Conservation (phyloP, 2,329 filamentous ascomycete genomes). For the Alternaria solani region DNA sequence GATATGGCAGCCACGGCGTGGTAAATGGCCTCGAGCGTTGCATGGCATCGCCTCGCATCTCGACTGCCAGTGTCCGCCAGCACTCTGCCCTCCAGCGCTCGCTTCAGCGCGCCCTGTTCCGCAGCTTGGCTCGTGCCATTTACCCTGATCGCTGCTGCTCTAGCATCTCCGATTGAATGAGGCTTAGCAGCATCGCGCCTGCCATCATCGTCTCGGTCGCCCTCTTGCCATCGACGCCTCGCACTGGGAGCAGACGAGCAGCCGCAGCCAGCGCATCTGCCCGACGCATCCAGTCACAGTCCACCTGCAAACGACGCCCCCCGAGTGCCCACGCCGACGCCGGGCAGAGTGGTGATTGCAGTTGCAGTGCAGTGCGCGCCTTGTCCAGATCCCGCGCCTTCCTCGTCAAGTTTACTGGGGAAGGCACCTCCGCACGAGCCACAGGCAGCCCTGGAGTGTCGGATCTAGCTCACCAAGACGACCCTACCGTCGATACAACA, state of each 20-base stretch:
- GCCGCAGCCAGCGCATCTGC: not conserved
- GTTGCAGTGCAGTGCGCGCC: not conserved
- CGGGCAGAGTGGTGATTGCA: conserved; percentile 3
- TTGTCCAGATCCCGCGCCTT: conserved; percentile 19
- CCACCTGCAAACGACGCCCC: not conserved
- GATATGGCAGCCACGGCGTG: not conserved
- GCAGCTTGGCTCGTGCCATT: conserved; percentile 14
- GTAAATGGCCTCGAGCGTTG: conserved; percentile 7
- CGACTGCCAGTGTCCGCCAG: not conserved
- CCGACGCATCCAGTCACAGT: not conserved
- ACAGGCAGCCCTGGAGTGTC: conserved; percentile 17
- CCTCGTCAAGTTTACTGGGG: conserved; percentile 18
- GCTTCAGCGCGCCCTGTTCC: conserved; percentile 12
- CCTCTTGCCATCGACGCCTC: not conserved
- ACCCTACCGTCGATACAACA: conserved; percentile 21
- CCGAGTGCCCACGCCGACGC: not conserved
- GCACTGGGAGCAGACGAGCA: not conserved
- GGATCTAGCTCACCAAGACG: conserved; percentile 15
- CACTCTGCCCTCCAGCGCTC: conserved; percentile 3
- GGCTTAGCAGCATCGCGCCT: conserved; percentile 19
- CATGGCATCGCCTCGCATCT: not conserved
- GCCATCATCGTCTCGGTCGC: conserved; percentile 1
- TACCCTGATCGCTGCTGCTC: conserved; percentile 17
- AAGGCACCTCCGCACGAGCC: conserved; percentile 19
- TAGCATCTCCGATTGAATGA: conserved; percentile 14